Evolutionary conservation across 208 protist species (phyloP).

Genomic region (Naegleria fowleri): DNA sequence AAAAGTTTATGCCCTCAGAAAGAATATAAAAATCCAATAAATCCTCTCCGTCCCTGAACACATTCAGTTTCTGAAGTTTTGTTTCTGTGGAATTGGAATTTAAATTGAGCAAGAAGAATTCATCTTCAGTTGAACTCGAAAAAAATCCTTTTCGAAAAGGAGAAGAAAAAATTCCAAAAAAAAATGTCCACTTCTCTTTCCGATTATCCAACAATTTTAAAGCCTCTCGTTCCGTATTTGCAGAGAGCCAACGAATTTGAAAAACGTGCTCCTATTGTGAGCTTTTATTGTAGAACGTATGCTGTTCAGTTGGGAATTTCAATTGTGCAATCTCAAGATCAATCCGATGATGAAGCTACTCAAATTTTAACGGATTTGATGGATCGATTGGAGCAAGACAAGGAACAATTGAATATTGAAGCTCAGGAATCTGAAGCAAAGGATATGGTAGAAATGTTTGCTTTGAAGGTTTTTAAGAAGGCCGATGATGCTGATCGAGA

Average conservation of each 20-base stretch:
- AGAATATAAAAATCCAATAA: conserved; percentile 15
- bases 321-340: background rate
- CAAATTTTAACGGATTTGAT: conserved; percentile 32
- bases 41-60: too few relatives aligned
- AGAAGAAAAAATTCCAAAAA: too few relatives aligned
- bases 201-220: conserved; percentile 19
- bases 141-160: too few relatives aligned
- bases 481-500: conserved; percentile 26
- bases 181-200: background rate
- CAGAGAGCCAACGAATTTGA: conserved; percentile 36
- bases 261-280: conserved; percentile 28
- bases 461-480: conserved; percentile 29
- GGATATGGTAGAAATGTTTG: conserved; percentile 21
- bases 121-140: too few relatives aligned
- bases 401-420: conserved; percentile 14
- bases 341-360: conserved; percentile 34
- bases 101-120: too few relatives aligned
- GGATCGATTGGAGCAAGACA: conserved; percentile 40
- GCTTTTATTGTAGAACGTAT: conserved; percentile 40
- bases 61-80: background rate
- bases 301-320: conserved; percentile 40
- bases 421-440: background rate
- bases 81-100: too few relatives aligned
- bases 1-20: background rate
- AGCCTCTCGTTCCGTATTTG: conserved; percentile 33